Evolutionary conservation across 2,329 filamentous ascomycete genomes (phyloP).

Genomic region (Aspergillus vadensis): DNA sequence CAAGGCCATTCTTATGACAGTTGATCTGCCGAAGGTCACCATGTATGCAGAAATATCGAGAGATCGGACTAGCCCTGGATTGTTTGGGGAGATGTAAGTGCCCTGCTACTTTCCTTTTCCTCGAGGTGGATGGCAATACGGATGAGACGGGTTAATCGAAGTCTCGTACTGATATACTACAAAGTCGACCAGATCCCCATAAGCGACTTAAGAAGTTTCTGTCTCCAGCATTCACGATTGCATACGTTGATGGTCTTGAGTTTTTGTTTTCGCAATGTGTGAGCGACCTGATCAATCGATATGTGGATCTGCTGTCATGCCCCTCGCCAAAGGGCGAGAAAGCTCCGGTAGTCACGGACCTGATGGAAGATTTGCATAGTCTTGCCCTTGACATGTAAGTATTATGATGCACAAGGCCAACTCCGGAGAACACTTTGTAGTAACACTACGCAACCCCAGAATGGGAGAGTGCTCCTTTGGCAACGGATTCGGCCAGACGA

Average conservation of each 20-base stretch:
- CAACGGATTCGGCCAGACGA: background rate
- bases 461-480: slow-evolving; percentile 12
- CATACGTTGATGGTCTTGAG: background rate
- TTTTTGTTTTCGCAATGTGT: background rate
- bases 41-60: slow-evolving; percentile 10
- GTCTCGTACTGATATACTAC: background rate
- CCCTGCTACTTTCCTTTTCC: background rate
- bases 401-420: too few relatives aligned
- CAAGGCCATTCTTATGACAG: background rate
- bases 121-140: too few relatives aligned
- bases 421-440: too few relatives aligned
- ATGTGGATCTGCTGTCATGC: background rate
- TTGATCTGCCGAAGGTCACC: slow-evolving; percentile 2
- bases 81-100: slow-evolving; percentile 8
- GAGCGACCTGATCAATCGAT: background rate
- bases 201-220: slow-evolving; percentile 1
- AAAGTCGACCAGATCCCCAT: background rate
- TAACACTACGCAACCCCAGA: background rate
- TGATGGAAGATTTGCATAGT: slow-evolving; percentile 9
- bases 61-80: background rate
- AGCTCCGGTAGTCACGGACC: background rate
- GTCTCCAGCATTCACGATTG: background rate
- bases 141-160: too few relatives aligned
- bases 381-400: slow-evolving; percentile 7
- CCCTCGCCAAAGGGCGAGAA: too few relatives aligned